Conservation (phyloP, 202 grass and related monocot genomes). For the Musa balbisiana region DNA sequence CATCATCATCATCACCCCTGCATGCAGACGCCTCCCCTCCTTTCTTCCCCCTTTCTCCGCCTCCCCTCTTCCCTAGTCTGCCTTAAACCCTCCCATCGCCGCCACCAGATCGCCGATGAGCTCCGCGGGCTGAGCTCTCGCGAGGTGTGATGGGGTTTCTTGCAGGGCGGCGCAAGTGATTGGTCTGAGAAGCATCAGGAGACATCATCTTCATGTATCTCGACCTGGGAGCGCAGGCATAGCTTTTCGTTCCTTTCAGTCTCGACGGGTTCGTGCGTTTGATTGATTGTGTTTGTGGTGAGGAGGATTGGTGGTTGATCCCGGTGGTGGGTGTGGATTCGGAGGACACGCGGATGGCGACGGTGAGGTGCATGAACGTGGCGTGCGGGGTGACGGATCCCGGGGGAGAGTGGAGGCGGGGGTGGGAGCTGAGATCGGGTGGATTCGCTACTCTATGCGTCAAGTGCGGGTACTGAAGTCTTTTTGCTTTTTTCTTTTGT, state of each 20-base stretch:
- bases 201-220: not conserved
- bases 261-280: not conserved
- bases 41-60: not conserved
- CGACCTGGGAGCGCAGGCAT: not conserved
- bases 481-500: too few species aligned
- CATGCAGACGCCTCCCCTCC: not conserved
- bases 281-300: not conserved
- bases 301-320: not conserved
- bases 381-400: slow-evolving; percentile 35
- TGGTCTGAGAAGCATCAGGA: not conserved
- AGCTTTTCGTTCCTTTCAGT: too few species aligned
- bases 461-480: slow-evolving; percentile 72
- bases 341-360: not conserved
- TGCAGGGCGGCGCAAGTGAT: not conserved
- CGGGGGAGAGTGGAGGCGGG: slow-evolving; percentile 71
- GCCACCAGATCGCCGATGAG: too few species aligned
- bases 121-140: not conserved
- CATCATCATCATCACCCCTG: not conserved
- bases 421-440: slow-evolving; percentile 85
- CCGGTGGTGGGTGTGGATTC: slow-evolving; percentile 1
- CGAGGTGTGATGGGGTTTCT: not conserved
- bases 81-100: not conserved
- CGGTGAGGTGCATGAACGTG: slow-evolving; percentile 71
- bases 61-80: not conserved
- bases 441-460: slow-evolving; percentile 68